Percentiles rank a stretch among this genome's conserved stretches.
Conservation (phyloP, 2,329 filamentous ascomycete genomes). For the Colletotrichum higginsianum region DNA sequence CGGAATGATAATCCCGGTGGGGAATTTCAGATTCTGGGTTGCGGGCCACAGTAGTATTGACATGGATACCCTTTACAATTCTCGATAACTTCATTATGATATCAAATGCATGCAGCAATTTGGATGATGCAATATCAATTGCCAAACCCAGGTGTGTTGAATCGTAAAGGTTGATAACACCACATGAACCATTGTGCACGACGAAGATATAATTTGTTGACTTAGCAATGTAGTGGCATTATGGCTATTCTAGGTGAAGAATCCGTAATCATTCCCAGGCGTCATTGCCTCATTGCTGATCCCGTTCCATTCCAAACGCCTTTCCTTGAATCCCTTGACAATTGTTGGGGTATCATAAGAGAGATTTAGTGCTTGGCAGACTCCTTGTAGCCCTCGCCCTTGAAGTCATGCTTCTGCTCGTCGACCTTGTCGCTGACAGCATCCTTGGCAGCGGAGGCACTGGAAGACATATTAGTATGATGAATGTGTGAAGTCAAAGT, state of each 20-base stretch:
- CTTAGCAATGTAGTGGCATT: conserved; percentile 41
- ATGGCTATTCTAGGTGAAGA: conserved; percentile 33
- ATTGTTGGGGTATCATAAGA: conserved; percentile 40
- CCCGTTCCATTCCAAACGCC: conserved; percentile 32
- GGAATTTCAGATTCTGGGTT: neutral
- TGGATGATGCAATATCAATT: too few species aligned
- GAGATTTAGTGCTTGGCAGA: conserved; percentile 43
- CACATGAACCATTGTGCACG: neutral
- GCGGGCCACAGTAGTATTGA: too few species aligned
- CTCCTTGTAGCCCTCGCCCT: conserved; percentile 60
- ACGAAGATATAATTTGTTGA: neutral
- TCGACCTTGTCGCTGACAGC: conserved; percentile 62
- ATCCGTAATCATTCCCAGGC: conserved; percentile 15
- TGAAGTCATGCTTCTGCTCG: conserved; percentile 57
- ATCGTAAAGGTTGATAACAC: neutral
- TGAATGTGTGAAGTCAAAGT: accelerated
- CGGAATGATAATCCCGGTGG: neutral
- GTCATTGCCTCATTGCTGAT: conserved; percentile 37
- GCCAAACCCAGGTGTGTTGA: too few species aligned
- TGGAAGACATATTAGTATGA: conserved; percentile 50
- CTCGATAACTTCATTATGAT: too few species aligned
- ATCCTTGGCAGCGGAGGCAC: conserved; percentile 65
- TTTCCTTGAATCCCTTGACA: conserved; percentile 31
- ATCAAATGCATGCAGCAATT: neutral
- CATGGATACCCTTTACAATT: neutral